Evolutionary conservation across 495 filamentous ascomycete species (phyloP).

Genomic region (Aspergillus haitiensis): DNA sequence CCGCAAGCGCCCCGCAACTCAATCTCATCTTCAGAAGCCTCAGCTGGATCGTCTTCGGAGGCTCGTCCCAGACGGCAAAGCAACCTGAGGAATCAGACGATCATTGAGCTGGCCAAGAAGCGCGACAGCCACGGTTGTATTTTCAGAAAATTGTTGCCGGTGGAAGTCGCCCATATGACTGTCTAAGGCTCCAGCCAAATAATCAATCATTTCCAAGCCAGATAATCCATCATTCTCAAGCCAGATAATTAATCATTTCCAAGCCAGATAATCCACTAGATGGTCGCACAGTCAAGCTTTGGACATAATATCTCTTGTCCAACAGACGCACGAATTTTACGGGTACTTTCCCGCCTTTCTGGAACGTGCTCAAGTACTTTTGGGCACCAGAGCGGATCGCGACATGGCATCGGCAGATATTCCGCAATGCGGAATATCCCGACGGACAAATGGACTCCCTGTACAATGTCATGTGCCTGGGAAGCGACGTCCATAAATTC

Average conservation of each 20-base stretch:
- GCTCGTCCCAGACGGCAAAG: neutral
- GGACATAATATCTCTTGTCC: too few species aligned
- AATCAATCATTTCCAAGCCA: too few species aligned
- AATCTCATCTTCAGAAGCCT: neutral
- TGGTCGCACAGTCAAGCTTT: too few species aligned
- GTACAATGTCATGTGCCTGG: neutral
- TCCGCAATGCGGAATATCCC: neutral
- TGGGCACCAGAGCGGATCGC: slow-evolving; percentile 4
- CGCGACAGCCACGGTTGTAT: neutral
- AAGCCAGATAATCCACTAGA: too few species aligned
- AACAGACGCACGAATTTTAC: neutral
- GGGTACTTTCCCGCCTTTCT: slow-evolving; percentile 4
- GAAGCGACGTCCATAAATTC: neutral
- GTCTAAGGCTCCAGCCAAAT: too few species aligned
- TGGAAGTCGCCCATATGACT: slow-evolving; percentile 3
- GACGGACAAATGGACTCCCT: neutral
- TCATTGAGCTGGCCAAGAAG: neutral
- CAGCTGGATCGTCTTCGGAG: neutral
- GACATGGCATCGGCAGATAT: slow-evolving; percentile 3
- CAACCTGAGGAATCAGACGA: neutral
- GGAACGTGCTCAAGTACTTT: slow-evolving; percentile 11
- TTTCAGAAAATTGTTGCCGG: neutral
- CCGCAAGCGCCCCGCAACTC: neutral
- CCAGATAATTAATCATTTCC: too few species aligned
- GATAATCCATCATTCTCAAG: too few species aligned